Conservation (phyloP, 2,329 filamentous ascomycete genomes). For the Diaporthe citri region DNA sequence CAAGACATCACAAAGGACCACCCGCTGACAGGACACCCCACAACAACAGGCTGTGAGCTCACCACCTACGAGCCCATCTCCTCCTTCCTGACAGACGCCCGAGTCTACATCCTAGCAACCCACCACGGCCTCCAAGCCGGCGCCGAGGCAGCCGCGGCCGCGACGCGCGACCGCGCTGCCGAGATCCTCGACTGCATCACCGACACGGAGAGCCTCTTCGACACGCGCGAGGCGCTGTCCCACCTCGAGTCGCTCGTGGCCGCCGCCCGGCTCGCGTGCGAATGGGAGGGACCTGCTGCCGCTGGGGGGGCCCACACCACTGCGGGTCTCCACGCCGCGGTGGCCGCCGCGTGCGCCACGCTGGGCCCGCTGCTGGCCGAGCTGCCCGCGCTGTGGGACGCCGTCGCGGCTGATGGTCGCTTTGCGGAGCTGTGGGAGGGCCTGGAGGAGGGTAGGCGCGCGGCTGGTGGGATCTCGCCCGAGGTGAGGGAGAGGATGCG, state of each 20-base stretch:
- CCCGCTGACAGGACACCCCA: background rate
- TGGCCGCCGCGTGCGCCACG: background rate
- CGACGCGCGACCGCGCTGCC: background rate
- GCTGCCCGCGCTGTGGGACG: background rate
- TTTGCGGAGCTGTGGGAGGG: background rate
- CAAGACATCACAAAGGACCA: background rate
- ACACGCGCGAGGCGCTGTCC: background rate
- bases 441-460: background rate
- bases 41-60: background rate
- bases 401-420: background rate
- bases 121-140: background rate
- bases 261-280: background rate
- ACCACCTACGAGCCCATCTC: background rate
- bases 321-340: background rate
- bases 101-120: background rate
- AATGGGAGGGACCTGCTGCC: background rate
- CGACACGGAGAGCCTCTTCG: background rate
- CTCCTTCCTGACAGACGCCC: slow-evolving; percentile 14
- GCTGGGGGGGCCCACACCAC: background rate
- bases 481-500: background rate
- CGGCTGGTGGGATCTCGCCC: background rate
- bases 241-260: slow-evolving; percentile 4
- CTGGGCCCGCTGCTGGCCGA: slow-evolving; percentile 5
- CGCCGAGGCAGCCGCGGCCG: background rate
- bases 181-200: background rate